These are phyloP conservation scores for Plasmodium vivax DNA, from an alignment of 169 alveolate genomes.

Conservation along the genomic window DNA sequence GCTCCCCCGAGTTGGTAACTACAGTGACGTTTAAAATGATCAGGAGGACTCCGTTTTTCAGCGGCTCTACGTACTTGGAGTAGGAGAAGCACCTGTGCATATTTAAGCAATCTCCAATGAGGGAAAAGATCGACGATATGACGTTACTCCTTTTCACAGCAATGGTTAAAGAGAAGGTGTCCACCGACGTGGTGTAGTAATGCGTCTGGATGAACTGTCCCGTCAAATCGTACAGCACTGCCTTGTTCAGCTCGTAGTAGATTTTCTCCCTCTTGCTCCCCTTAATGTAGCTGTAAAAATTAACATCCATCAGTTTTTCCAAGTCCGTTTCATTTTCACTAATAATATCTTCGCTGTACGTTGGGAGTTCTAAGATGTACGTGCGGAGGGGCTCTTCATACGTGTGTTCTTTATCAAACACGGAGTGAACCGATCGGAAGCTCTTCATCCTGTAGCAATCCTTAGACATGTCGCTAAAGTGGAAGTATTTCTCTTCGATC, in stretches of 20 bases:
- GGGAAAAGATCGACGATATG: constrained; percentile 83
- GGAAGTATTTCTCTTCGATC: constrained; percentile 81
- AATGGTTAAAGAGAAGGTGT: constrained; percentile 80
- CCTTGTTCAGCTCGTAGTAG: constrained; percentile 80
- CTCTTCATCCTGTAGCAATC: constrained; percentile 87
- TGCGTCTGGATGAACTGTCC: constrained; percentile 79
- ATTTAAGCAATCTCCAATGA: constrained; percentile 85
- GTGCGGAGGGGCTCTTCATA: constrained; percentile 83
- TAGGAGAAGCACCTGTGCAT: constrained; percentile 86
- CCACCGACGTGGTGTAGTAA: constrained; percentile 74
- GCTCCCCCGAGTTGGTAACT: constrained; percentile 1
- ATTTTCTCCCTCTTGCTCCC: constrained; percentile 84
- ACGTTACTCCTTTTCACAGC: constrained; percentile 86
- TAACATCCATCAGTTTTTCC: constrained; percentile 80
- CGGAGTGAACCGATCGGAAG: constrained; percentile 85
- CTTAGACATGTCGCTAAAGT: constrained; percentile 76
- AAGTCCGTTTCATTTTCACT: constrained; percentile 82
- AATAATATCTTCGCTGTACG: constrained; percentile 73
- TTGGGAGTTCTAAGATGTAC: constrained; percentile 84
- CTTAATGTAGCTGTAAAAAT: constrained; percentile 81
- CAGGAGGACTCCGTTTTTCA: constrained; percentile 68
- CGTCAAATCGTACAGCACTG: constrained; percentile 78
- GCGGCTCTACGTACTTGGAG: constrained; percentile 87
- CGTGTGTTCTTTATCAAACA: constrained; percentile 84
- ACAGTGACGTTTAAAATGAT: constrained; percentile 50